phyloP scores from a whole-genome alignment of 192 early-diverging fungal species.

The Entrophospora sp. region DNA sequence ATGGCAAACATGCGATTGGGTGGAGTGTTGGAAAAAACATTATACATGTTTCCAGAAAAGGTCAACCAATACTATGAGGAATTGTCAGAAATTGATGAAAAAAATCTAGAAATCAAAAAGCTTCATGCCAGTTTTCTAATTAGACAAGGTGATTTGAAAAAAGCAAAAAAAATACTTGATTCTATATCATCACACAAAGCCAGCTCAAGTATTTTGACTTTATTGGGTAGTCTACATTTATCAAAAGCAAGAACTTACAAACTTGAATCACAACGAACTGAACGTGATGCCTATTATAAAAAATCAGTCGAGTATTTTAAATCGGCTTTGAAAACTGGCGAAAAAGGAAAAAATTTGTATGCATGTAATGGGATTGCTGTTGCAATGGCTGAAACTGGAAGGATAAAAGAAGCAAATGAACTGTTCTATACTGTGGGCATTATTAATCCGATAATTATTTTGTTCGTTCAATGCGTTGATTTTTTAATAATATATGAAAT shows the following conservation, averaged over 20 bases:
- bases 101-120: slow-evolving; percentile 71
- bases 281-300: slow-evolving; percentile 48
- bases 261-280: slow-evolving; percentile 63
- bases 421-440: slow-evolving; percentile 45
- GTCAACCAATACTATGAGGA: slow-evolving; percentile 60
- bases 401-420: slow-evolving; percentile 48
- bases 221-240: slow-evolving; percentile 62
- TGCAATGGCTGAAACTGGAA: slow-evolving; percentile 62
- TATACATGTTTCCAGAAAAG: slow-evolving; percentile 20
- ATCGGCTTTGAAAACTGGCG: slow-evolving; percentile 60
- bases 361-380: slow-evolving; percentile 85
- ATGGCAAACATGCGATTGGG: not conserved
- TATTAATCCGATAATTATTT: slow-evolving; percentile 18
- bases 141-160: slow-evolving; percentile 37
- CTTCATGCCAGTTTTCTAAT: slow-evolving; percentile 67
- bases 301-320: slow-evolving; percentile 76
- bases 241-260: slow-evolving; percentile 47
- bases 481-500: too few species aligned
- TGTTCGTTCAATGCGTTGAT: too few species aligned
- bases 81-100: slow-evolving; percentile 53
- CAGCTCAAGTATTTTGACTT: slow-evolving; percentile 52
- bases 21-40: slow-evolving; percentile 17
- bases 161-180: slow-evolving; percentile 53
- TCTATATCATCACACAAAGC: slow-evolving; percentile 52
- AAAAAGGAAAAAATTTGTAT: slow-evolving; percentile 48